Conservation (phyloP, 2,329 filamentous ascomycete species). For the Monosporascus sp. region DNA sequence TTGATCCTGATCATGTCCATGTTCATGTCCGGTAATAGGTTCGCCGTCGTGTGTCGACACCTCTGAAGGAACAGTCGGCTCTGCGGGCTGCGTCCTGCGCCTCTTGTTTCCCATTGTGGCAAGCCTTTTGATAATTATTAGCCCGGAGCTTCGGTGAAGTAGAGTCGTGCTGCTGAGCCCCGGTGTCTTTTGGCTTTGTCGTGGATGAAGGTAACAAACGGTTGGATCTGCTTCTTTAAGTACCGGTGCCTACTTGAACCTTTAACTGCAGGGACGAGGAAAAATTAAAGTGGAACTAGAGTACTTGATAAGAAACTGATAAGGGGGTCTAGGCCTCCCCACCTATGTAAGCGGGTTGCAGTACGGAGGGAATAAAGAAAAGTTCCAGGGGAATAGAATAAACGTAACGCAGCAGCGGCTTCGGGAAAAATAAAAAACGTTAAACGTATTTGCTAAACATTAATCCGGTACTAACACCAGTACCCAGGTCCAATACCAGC, state of each 20-base stretch:
- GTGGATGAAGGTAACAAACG: no score
- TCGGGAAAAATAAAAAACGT: no score
- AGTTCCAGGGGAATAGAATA: no score
- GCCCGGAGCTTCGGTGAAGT: neutral
- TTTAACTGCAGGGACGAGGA: neutral
- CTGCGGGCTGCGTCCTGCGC: conserved; percentile 8
- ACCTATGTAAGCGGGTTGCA: no score
- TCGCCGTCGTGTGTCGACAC: conserved; percentile 1
- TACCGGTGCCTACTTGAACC: neutral
- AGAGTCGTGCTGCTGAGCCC: neutral
- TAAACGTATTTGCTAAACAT: no score
- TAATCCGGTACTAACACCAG: no score
- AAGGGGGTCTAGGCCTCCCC: no score
- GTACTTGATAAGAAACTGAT: conserved; percentile 2
- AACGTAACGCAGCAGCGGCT: no score
- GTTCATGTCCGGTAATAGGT: conserved; percentile 8
- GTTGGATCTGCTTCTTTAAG: neutral
- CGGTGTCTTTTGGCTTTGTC: no score
- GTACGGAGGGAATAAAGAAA: no score
- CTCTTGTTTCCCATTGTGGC: conserved; percentile 13
- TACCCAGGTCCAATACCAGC: no score
- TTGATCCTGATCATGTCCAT: conserved; percentile 19
- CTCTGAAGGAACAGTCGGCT: conserved; percentile 6
- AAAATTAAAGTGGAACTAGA: conserved; percentile 16
- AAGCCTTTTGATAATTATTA: neutral